These are phyloP conservation scores for Trifolium pratense DNA, from an alignment of 306 rosid species.

Conservation along the genomic window DNA sequence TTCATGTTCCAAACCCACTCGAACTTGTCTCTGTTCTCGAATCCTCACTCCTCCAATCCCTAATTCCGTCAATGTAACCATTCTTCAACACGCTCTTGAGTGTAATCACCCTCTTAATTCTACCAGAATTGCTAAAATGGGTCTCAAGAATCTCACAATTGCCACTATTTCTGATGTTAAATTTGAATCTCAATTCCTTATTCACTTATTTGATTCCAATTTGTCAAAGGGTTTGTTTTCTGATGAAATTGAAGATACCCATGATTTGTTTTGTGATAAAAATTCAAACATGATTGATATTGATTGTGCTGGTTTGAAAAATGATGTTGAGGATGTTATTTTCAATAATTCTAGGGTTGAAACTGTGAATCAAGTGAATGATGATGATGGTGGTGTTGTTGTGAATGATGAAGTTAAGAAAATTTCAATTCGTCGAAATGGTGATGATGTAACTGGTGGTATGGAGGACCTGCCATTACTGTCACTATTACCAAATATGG, in stretches of 20 bases:
- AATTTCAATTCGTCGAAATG: constrained; percentile 13
- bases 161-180: constrained; percentile 77
- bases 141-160: constrained; percentile 66
- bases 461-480: constrained; percentile 43
- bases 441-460: neutral
- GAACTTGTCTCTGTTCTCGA: constrained; percentile 79
- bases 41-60: constrained; percentile 53
- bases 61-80: constrained; percentile 68
- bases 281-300: constrained; percentile 28
- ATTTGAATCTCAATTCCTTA: constrained; percentile 55
- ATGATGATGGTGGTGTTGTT: constrained; percentile 2
- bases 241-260: constrained; percentile 40
- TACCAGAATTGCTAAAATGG: constrained; percentile 73
- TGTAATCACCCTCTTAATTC: constrained; percentile 85
- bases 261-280: constrained; percentile 33
- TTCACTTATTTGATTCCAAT: constrained; percentile 45
- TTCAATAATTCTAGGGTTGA: neutral
- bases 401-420: constrained; percentile 38
- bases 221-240: constrained; percentile 12
- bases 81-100: constrained; percentile 80
- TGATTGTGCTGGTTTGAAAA: constrained; percentile 27
- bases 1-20: constrained; percentile 73
- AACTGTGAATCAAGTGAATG: neutral
- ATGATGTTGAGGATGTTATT: neutral
- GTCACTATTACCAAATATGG: constrained; percentile 69